A percentile compares a stretch with the other conserved stretches of the same genome.
Conservation (phyloP, 305 asterid genomes). For the Plantago coronopus region DNA sequence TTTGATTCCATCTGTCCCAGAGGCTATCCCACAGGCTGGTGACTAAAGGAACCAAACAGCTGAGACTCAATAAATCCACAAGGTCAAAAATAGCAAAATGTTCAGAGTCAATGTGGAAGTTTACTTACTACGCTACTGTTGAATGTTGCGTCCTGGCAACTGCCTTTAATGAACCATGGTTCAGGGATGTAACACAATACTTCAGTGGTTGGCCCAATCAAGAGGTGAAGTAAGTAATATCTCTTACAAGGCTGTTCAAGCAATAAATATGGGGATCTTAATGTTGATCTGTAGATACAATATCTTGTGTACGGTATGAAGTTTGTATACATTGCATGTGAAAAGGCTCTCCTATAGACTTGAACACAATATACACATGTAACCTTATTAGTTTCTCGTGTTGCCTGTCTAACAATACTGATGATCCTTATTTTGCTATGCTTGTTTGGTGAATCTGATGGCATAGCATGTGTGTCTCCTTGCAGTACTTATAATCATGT, state of each 20-base stretch:
- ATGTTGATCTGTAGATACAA: neutral
- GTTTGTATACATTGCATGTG: too few relatives aligned
- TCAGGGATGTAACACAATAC: constrained; percentile 36
- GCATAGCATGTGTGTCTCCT: neutral
- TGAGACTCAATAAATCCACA: constrained; percentile 43
- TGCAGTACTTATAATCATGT: neutral
- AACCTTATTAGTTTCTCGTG: neutral
- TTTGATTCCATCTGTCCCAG: constrained; percentile 29
- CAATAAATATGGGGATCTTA: neutral
- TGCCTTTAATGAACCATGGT: constrained; percentile 54
- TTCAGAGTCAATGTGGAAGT: constrained; percentile 82
- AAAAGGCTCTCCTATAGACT: too few relatives aligned
- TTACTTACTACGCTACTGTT: constrained; percentile 51
- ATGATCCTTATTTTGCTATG: neutral
- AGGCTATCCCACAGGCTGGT: constrained; percentile 57
- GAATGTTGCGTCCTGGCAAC: constrained; percentile 47
- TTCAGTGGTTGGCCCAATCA: constrained; percentile 73
- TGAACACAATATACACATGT: neutral
- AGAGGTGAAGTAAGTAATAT: constrained; percentile 39
- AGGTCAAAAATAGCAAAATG: constrained; percentile 53
- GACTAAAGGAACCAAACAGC: constrained; percentile 36
- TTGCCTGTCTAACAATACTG: neutral
- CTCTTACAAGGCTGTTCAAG: neutral
- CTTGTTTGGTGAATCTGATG: neutral
- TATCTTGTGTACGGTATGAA: neutral